Conservation (phyloP, 352 stramenopile species). For the Stramenopiles sp. region DNA sequence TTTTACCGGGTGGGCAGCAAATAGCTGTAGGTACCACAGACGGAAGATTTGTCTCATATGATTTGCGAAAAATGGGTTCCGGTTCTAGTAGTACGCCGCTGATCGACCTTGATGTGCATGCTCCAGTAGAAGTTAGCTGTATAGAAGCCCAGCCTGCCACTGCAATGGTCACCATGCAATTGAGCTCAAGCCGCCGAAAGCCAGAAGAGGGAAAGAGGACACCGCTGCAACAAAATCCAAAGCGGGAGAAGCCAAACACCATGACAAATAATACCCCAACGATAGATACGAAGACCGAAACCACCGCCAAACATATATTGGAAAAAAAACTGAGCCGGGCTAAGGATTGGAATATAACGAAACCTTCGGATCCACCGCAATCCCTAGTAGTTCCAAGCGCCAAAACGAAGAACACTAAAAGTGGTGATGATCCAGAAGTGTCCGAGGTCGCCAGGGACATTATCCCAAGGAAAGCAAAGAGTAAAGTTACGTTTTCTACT, state of each 20-base stretch:
- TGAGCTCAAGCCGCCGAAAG: neutral
- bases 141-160: neutral
- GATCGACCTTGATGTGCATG: neutral
- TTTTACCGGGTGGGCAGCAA: conserved; percentile 6
- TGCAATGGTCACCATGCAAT: neutral
- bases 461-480: no score
- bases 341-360: no score
- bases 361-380: no score
- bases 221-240: neutral
- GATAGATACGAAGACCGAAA: neutral
- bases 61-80: neutral
- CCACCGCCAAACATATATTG: no score
- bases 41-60: neutral
- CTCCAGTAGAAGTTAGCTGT: neutral
- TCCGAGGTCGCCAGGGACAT: no score
- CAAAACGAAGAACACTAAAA: no score
- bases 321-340: no score
- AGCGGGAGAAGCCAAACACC: neutral
- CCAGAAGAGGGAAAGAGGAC: neutral
- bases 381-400: no score
- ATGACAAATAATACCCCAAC: neutral
- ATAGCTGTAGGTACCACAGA: neutral
- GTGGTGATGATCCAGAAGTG: no score
- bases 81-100: neutral
- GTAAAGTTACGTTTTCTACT: no score